Evolutionary conservation across 257 asterid species (phyloP), one percentile per base, ranked within the genome.

Genomic region (Nicotiana otophora): DNA sequence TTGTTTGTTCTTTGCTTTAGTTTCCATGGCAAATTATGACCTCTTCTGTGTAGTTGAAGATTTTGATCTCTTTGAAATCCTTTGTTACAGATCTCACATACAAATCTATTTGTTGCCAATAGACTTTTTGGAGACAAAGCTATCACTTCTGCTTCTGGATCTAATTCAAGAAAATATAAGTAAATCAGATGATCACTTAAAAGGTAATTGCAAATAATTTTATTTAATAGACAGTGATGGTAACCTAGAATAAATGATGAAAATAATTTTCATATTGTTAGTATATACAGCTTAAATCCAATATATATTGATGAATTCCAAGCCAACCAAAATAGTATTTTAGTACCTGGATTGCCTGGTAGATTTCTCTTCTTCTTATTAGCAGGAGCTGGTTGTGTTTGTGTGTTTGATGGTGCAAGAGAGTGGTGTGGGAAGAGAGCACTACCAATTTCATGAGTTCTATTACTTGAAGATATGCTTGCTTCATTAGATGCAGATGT

Each of bases 11-110:
- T 86, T 83, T 91, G 94, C 90, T 92, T 92, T 1, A 92, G 84
- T 82, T 92, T 92, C 97, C 97, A 92, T 23, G 97, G 97, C 82
- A 92, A 67, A 74, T 92, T 92, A 54, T 92, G 97, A 1, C 97
- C 97, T 67, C 97, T 84, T 64, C 97, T 81, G 62, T 92, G 97
- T 1, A 92, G 60, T n/a, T 92, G 97, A 55, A 92, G 76, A 60
- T 92, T 92, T 61, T 92, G 97, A 84, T 92, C 97, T 63, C 97
- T 88, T 81, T 92, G 95, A 39, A 92, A 92, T 5, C 97, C 97
- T 84, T 92, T 92, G 86, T 86, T 90, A 83, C 97, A 92, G 83
- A 92, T 90, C 91, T 92, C 97, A 80, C 97, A 92, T 65, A 92
- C 84, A 81, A 92, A 92, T 34, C 97, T 65, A 83, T 92, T 92